Percentiles rank a stretch among this genome's conserved stretches.
Evolutionary conservation across 2,329 filamentous ascomycete genomes (phyloP).

Genomic region (Xenoacremonium recifei): DNA sequence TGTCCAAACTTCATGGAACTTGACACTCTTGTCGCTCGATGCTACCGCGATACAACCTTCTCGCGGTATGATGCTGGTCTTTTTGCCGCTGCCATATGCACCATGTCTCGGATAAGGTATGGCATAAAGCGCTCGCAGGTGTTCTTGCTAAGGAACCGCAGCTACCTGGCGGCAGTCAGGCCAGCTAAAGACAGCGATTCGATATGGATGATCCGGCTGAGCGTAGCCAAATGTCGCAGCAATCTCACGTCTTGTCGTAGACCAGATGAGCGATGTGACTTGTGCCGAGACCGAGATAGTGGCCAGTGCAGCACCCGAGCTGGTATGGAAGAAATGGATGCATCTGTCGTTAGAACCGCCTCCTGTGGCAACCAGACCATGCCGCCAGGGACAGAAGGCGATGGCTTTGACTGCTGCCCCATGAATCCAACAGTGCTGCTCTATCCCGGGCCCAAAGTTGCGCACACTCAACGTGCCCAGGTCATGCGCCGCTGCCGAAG

Average conservation of each 20-base stretch:
- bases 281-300: constrained; percentile 92
- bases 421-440: constrained; percentile 74
- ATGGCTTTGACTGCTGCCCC: constrained; percentile 93
- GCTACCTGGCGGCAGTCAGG: constrained; percentile 85
- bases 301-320: constrained; percentile 78
- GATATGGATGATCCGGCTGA: constrained; percentile 82
- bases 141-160: constrained; percentile 78
- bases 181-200: constrained; percentile 94
- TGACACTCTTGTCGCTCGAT: constrained; percentile 86
- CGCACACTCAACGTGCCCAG: constrained; percentile 37
- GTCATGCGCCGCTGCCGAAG: constrained; percentile 28
- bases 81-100: constrained; percentile 24
- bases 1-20: constrained; percentile 95
- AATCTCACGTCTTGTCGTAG: constrained; percentile 79
- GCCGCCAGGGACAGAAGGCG: constrained; percentile 93
- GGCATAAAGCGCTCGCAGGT: constrained; percentile 81
- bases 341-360: constrained; percentile 93
- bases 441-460: constrained; percentile 51
- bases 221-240: constrained; percentile 92
- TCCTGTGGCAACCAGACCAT: constrained; percentile 82
- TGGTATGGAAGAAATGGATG: constrained; percentile 92
- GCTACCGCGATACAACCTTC: constrained; percentile 79
- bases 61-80: constrained; percentile 23
- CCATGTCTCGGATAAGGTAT: constrained; percentile 70
- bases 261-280: constrained; percentile 92